Evolutionary conservation across 495 filamentous ascomycete genomes (phyloP), one percentile per base, ranked within the genome.

Genomic region (Amniculicola lignicola): DNA sequence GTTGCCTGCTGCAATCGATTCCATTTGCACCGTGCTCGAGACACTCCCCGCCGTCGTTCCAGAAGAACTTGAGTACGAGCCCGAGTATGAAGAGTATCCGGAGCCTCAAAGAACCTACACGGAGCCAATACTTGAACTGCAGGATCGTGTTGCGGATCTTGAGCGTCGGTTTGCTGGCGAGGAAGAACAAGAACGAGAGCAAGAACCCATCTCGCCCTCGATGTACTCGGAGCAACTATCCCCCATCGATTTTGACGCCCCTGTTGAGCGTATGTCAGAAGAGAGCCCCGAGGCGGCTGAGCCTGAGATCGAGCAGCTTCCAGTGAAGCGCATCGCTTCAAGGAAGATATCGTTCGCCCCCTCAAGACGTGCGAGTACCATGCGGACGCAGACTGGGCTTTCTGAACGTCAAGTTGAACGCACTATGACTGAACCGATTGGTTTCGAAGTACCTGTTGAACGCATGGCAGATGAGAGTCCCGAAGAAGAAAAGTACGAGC

Each of bases 1-100:
- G 24, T 27, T 62, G 24, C 59, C 52, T n/a, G 46, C 59, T 19
- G 59, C 52, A n/a, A 25, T 57, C 23, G 52, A 62, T 23, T 19
- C 51, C 2, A 62, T 62, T 41, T 47, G 39, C 38, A 46, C 43
- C 6, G 52, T 57, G 23, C 40, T 57, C 9, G 59, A 57, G n/a
- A 45, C 33, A 25, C 40, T 62, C 0, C 59, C 59, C 21, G 23
- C 52, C 11, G 14, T 54, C 11, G 57, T 42, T 5, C 24, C 28
- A 3, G 49, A 16, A 23, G 40, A 16, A 12, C 10, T 11, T 10
- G 2, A 23, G 12, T 4, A 39, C 1, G 33, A 49, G 33, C 47
- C 35, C 7, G 14, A 37, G 24, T 44, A 58, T 29, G 49, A 57
- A 16, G 16, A 25, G 2, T 46, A 51, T n/a, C 4, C 21, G 15